Conservation (phyloP, 2,329 filamentous ascomycete genomes). For the Hortaea werneckii region DNA sequence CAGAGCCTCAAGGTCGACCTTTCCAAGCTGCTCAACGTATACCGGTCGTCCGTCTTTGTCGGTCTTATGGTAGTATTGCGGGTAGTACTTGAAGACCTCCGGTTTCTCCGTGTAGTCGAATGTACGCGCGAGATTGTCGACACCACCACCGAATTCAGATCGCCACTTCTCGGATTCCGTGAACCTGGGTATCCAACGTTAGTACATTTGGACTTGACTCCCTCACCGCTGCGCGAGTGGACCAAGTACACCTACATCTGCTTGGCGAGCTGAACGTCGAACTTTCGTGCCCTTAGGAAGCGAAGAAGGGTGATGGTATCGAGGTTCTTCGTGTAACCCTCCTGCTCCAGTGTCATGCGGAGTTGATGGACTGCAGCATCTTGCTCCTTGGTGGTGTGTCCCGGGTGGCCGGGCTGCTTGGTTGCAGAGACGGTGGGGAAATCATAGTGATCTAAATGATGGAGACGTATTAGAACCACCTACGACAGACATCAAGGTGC, state of each 20-base stretch:
- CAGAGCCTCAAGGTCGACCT: conserved; percentile 81
- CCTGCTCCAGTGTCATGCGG: conserved; percentile 70
- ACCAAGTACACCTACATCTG: conserved; percentile 59
- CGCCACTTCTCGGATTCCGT: conserved; percentile 85
- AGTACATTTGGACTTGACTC: background rate
- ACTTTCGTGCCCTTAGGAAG: conserved; percentile 77
- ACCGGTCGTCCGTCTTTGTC: conserved; percentile 91
- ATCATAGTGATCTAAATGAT: conserved; percentile 67
- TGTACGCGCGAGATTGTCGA: conserved; percentile 67
- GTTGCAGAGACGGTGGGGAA: conserved; percentile 71
- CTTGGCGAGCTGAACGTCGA: conserved; percentile 74
- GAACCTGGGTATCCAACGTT: conserved; percentile 55
- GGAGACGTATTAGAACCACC: background rate
- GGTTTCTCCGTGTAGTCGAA: conserved; percentile 84
- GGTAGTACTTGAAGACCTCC: conserved; percentile 82
- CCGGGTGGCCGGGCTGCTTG: conserved; percentile 67
- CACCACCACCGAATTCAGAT: conserved; percentile 60
- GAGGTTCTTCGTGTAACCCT: conserved; percentile 71
- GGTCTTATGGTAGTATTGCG: conserved; percentile 98
- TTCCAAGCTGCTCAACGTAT: conserved; percentile 93
- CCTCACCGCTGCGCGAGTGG: background rate
- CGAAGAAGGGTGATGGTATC: conserved; percentile 85
- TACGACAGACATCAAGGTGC: background rate
- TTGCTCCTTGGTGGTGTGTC: conserved; percentile 75
- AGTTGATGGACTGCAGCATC: conserved; percentile 84